Conservation (phyloP, 371 early-diverging fungal genomes). For the Mucor circinelloides region DNA sequence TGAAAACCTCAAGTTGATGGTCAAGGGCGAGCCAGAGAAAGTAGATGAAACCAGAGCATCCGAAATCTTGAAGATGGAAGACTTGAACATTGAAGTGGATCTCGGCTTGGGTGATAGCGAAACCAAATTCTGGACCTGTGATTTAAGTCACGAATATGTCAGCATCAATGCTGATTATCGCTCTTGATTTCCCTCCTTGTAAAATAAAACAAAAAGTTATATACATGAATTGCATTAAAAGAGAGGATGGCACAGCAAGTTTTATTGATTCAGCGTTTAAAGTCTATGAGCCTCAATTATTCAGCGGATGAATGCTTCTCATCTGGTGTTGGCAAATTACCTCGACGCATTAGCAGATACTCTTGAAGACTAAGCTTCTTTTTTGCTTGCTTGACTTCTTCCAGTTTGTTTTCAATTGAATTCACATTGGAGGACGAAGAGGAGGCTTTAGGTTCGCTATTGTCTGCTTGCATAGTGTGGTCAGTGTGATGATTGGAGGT, state of each 20-base stretch:
- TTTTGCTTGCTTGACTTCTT: not conserved
- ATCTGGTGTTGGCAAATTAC: slow-evolving; percentile 16
- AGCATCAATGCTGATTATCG: slow-evolving; percentile 92
- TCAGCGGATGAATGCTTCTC: slow-evolving; percentile 10
- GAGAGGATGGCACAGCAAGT: too few relatives aligned
- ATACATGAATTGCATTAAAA: too few relatives aligned
- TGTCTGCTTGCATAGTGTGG: not conserved
- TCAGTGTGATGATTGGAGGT: too few relatives aligned
- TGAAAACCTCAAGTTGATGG: slow-evolving; percentile 69
- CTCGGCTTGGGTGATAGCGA: slow-evolving; percentile 75
- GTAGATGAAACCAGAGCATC: slow-evolving; percentile 80
- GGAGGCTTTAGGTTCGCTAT: not conserved
- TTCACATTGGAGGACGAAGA: not conserved
- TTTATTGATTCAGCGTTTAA: not conserved
- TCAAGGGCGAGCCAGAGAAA: slow-evolving; percentile 82
- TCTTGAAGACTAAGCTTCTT: slow-evolving; percentile 42
- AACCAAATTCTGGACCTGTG: slow-evolving; percentile 93
- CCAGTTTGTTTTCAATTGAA: not conserved
- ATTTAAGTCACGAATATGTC: slow-evolving; percentile 92
- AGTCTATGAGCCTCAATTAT: not conserved
- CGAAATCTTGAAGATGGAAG: slow-evolving; percentile 83
- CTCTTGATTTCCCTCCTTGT: slow-evolving; percentile 29
- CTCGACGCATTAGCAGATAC: slow-evolving; percentile 32
- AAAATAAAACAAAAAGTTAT: not conserved
- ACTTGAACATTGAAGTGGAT: slow-evolving; percentile 78